Evolutionary conservation across 352 stramenopile species (phyloP).

Genomic region (Phytophthora ramorum): DNA sequence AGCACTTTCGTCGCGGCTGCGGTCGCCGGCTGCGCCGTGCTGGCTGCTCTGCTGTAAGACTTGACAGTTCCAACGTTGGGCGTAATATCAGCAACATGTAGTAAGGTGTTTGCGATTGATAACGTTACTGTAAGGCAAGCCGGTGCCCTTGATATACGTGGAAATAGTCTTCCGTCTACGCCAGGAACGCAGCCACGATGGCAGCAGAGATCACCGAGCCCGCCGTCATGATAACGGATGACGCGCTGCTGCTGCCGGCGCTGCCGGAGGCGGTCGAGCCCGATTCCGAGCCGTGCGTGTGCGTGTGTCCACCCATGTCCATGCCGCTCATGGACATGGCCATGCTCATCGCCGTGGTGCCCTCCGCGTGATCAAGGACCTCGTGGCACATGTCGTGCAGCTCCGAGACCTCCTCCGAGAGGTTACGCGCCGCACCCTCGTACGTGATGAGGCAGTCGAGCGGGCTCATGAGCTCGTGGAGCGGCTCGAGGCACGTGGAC

Average conservation of each 20-base stretch:
- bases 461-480: slow-evolving; percentile 57
- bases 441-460: slow-evolving; percentile 58
- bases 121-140: slow-evolving; percentile 1
- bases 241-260: slow-evolving; percentile 8
- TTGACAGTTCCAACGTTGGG: neutral
- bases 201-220: slow-evolving; percentile 26
- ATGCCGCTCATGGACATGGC: slow-evolving; percentile 29
- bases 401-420: slow-evolving; percentile 43
- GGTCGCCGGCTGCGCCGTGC: slow-evolving; percentile 6
- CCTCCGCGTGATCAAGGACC: slow-evolving; percentile 19
- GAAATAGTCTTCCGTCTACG: slow-evolving; percentile 13
- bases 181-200: slow-evolving; percentile 24
- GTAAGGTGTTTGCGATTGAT: slow-evolving; percentile 12
- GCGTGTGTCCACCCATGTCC: slow-evolving; percentile 28
- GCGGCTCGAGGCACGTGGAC: slow-evolving; percentile 55
- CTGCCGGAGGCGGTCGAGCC: slow-evolving; percentile 12
- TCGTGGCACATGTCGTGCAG: slow-evolving; percentile 68
- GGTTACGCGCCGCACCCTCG: slow-evolving; percentile 45
- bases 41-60: slow-evolving; percentile 22
- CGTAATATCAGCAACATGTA: slow-evolving; percentile 16
- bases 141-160: neutral
- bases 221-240: slow-evolving; percentile 16
- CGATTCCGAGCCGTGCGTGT: slow-evolving; percentile 18
- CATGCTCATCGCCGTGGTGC: slow-evolving; percentile 3
- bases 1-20: slow-evolving; percentile 8